Base-by-base conservation (phyloP, 106 monocot species). In the Platanthera guangdongensis region DNA sequence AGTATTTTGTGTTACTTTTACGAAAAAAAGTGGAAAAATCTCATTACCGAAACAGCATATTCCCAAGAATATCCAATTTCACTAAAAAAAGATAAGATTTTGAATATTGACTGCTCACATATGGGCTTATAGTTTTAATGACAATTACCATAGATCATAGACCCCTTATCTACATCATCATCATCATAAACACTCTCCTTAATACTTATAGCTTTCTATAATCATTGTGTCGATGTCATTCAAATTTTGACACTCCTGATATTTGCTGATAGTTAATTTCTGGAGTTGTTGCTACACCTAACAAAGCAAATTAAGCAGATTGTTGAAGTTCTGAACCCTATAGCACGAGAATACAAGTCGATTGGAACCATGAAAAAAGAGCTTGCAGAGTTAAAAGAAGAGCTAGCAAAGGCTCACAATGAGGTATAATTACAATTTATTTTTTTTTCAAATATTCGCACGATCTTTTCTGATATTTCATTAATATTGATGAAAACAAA, bases 281-380 rank as follows among this genome's bases (percentile, higher is more conserved):
- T 11, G 21, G 59, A 60, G 19, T 60, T 60, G 59, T 60, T 60
- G 59, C 59, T 19, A 19, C 59, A 47, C 8, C 47, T 71, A 48
- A 71, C 2, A 48, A 48, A 46, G 47, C 47, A 71, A 48, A 71
- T 71, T 19, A 70, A 85, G 59, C 84, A 97, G 96, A 94, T 94
- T 7, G 97, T 99, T 68, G 97, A 99, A 65, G 94, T 99, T 50
- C 88, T 99, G 75, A 99, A 99, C 78, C 97, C 97, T 80, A 65
- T 99, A 52, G 97, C 91, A 64, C 82, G 97, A 32, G 97, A 99
- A 45, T 94, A 74, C 74, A 99, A 94, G 65, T 94, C 94, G 12
- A 85, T 99, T 8, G 93, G 86, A 82, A 90, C 94, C 32, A 79
- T 94, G 86, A 94, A 88, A 83, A 99, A 99, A 57, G 97, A 99